Percentiles rank a stretch among this genome's conserved stretches.
Evolutionary conservation across 2,329 filamentous ascomycete genomes (phyloP).

Genomic region (Aspergillus cejpii): DNA sequence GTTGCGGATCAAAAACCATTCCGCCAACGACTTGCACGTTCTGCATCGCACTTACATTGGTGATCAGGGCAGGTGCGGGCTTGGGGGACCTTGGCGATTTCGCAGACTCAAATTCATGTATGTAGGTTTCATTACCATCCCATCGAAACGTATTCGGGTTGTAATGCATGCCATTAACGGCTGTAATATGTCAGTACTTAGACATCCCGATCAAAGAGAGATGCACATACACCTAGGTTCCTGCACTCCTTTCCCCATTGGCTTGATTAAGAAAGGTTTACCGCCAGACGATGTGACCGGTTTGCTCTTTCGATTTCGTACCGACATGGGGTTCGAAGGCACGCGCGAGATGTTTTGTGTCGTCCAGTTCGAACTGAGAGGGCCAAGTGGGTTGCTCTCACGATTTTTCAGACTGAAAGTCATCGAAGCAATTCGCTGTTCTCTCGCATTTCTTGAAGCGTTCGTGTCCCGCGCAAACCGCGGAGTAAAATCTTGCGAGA

Average conservation of each 20-base stretch:
- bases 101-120: slow-evolving; percentile 62
- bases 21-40: slow-evolving; percentile 92
- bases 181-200: slow-evolving; percentile 40
- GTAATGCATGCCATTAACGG: slow-evolving; percentile 91
- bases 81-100: slow-evolving; percentile 40
- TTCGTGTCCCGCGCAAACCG: slow-evolving; percentile 62
- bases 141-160: slow-evolving; percentile 80
- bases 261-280: slow-evolving; percentile 85
- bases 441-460: slow-evolving; percentile 58
- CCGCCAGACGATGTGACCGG: slow-evolving; percentile 28
- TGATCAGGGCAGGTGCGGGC: slow-evolving; percentile 65
- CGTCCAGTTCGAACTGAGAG: slow-evolving; percentile 55
- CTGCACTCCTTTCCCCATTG: slow-evolving; percentile 64
- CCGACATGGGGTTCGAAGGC: slow-evolving; percentile 45
- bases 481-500: slow-evolving; percentile 47
- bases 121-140: slow-evolving; percentile 94
- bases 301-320: slow-evolving; percentile 42
- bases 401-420: slow-evolving; percentile 32
- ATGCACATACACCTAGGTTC: slow-evolving; percentile 67
- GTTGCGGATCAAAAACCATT: slow-evolving; percentile 95
- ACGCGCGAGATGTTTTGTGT: slow-evolving; percentile 48
- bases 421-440: slow-evolving; percentile 50
- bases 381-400: slow-evolving; percentile 43
- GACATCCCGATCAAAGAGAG: slow-evolving; percentile 11
- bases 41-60: slow-evolving; percentile 75